These are phyloP conservation scores for Penicillium silybi DNA, from an alignment of 495 filamentous ascomycete species.

Conservation along the genomic window DNA sequence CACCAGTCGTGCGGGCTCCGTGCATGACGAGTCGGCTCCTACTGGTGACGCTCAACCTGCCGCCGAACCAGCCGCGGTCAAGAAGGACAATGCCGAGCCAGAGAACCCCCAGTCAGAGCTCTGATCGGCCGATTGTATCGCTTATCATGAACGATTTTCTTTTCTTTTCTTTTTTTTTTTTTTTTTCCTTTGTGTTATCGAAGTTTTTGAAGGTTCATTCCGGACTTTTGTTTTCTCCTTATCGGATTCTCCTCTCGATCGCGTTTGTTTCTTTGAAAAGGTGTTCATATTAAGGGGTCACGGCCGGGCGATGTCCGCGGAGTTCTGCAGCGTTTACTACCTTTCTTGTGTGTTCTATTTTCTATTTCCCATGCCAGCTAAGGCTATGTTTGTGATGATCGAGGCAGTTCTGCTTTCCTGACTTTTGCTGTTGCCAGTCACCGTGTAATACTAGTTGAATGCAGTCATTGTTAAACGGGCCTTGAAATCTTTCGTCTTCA, in stretches of 20 bases:
- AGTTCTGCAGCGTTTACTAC: conserved; percentile 17
- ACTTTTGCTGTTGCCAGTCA: conserved; percentile 13
- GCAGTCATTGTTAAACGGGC: conserved; percentile 9
- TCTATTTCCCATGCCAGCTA: conserved; percentile 10
- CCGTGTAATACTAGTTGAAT: conserved; percentile 30
- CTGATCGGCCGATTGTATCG: conserved; percentile 8
- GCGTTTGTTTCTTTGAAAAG: conserved; percentile 6
- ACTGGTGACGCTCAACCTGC: conserved; percentile 2
- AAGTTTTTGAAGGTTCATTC: neutral
- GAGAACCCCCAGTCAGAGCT: conserved; percentile 9
- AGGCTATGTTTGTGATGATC: conserved; percentile 22
- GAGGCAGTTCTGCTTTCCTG: conserved; percentile 13
- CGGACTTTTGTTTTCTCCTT: conserved; percentile 6
- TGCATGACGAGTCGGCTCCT: conserved; percentile 11
- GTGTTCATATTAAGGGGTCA: conserved; percentile 18
- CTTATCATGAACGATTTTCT: conserved; percentile 2
- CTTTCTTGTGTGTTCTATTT: conserved; percentile 11
- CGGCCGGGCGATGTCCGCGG: conserved; percentile 16
- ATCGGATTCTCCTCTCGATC: conserved; percentile 1
- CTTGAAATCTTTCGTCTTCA: neutral
- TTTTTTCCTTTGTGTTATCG: neutral
- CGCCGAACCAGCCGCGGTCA: neutral
- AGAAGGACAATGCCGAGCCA: neutral
- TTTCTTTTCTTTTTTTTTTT: conserved; percentile 7
- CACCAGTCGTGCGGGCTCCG: conserved; percentile 24